These are phyloP conservation scores for Colletotrichum limetticola DNA, from an alignment of 2,329 filamentous ascomycete genomes.

Conservation along the genomic window DNA sequence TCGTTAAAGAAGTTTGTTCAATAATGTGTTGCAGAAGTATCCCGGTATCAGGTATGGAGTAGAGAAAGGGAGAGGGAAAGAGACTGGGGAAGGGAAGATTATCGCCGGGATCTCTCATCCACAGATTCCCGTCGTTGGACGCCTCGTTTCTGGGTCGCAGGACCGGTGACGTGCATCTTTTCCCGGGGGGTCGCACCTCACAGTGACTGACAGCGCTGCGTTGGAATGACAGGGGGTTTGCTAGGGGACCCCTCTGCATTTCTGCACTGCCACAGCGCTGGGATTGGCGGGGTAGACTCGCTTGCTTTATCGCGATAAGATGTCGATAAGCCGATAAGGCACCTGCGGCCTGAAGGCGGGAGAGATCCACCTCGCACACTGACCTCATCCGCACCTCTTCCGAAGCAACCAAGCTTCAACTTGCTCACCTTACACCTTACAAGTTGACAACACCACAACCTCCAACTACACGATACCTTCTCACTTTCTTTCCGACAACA, in stretches of 20 bases:
- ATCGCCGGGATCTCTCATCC: not conserved
- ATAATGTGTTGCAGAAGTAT: not conserved
- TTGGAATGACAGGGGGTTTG: conserved; percentile 15
- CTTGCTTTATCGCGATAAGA: not conserved
- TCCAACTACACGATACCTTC: not conserved
- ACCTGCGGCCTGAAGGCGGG: not conserved
- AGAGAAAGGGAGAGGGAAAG: not conserved
- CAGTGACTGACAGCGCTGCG: not conserved
- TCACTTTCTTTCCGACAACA: not conserved
- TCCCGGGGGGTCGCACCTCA: too few species aligned
- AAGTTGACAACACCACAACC: not conserved
- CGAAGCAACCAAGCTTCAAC: not conserved
- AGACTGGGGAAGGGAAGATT: not conserved
- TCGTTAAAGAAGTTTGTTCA: not conserved
- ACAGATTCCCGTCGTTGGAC: not conserved
- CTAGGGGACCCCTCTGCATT: conserved; percentile 7
- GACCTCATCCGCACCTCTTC: conserved; percentile 12
- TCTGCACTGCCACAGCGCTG: conserved; percentile 27
- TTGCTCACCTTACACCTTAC: too few species aligned
- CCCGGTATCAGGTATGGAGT: not conserved
- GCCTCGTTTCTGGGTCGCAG: not conserved
- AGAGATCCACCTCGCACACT: not conserved
- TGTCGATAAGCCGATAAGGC: conserved; percentile 4
- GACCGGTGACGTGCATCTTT: conserved; percentile 24
- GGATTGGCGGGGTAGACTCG: conserved; percentile 23